Percentiles rank a stretch among this genome's conserved stretches.
Evolutionary conservation across 192 early-diverging fungal genomes (phyloP).

Genomic region (Spizellomyces punctatus): DNA sequence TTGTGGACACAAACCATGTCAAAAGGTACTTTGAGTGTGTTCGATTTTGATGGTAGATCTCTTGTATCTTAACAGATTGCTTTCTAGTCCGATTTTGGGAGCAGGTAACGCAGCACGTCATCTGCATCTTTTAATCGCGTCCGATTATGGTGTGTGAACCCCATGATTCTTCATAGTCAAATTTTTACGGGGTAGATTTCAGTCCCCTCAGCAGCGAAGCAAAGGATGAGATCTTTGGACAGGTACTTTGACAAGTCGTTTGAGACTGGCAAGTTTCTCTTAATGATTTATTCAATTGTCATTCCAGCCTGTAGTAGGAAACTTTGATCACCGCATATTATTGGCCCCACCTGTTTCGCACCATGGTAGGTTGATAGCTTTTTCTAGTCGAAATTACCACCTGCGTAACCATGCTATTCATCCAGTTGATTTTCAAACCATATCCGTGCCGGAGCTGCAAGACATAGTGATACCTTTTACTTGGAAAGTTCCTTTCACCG

Average conservation of each 20-base stretch:
- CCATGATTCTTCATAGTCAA: constrained; percentile 15
- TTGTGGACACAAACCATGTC: constrained; percentile 94
- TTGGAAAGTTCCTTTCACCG: constrained; percentile 84
- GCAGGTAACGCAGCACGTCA: constrained; percentile 42
- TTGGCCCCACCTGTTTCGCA: constrained; percentile 65
- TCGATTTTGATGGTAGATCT: not conserved
- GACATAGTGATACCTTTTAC: constrained; percentile 84
- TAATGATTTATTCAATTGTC: not conserved
- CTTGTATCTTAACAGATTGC: not conserved
- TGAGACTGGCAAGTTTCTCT: not conserved
- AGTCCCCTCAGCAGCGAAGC: constrained; percentile 80
- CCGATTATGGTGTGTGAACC: not conserved
- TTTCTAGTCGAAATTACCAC: not conserved
- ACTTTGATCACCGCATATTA: constrained; percentile 81
- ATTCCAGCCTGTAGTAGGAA: constrained; percentile 85
- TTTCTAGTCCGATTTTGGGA: constrained; percentile 68
- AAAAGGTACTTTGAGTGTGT: constrained; percentile 74
- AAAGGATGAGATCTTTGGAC: constrained; percentile 87
- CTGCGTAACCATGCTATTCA: not conserved
- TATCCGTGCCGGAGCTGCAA: constrained; percentile 74
- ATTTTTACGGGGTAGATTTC: constrained; percentile 94
- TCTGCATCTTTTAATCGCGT: not conserved
- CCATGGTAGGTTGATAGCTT: constrained; percentile 40
- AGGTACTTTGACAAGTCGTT: constrained; percentile 24
- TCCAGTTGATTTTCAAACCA: constrained; percentile 82